A percentile compares a stretch with the other conserved stretches of the same genome.
These are phyloP conservation scores for Pythium rishiriense DNA, from an alignment of 352 stramenopile species.

Conservation along the genomic window DNA sequence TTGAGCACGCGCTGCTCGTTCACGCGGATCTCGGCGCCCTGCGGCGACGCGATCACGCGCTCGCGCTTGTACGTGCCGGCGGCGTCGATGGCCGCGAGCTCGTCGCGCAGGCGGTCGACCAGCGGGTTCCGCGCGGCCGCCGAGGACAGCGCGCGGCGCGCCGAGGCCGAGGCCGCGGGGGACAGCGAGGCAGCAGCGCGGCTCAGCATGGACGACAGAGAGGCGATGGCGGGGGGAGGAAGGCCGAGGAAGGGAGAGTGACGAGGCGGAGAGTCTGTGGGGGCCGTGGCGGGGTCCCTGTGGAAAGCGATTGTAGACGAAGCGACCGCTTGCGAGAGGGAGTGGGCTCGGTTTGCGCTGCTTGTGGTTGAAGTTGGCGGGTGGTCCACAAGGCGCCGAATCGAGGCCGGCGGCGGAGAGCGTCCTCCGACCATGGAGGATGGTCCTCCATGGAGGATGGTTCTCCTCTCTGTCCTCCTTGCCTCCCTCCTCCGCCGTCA, in stretches of 20 bases:
- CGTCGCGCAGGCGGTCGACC: constrained; percentile 70
- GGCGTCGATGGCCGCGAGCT: constrained; percentile 68
- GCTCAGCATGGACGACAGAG: constrained; percentile 1
- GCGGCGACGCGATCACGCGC: constrained; percentile 89
- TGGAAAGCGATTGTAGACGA: constrained; percentile 27
- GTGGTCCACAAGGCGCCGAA: background rate
- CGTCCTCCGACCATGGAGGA: too few relatives aligned
- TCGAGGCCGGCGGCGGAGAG: too few relatives aligned
- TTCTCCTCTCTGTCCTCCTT: too few relatives aligned
- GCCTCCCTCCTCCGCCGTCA: background rate
- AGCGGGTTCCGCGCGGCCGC: constrained; percentile 58
- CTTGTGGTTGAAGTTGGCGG: constrained; percentile 28
- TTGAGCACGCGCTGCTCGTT: constrained; percentile 84
- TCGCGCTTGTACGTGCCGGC: constrained; percentile 88
- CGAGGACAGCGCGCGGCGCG: constrained; percentile 27
- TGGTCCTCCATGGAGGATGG: too few relatives aligned
- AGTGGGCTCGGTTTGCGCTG: constrained; percentile 11
- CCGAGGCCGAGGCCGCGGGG: background rate
- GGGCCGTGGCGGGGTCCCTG: background rate
- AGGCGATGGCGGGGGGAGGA: background rate
- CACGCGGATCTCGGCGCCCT: constrained; percentile 81
- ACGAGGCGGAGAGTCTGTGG: background rate
- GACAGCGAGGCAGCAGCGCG: background rate
- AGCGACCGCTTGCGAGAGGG: constrained; percentile 8
- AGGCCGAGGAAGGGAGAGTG: background rate